Conservation (phyloP, 352 stramenopile species). For the Globisporangium iwayamae region DNA sequence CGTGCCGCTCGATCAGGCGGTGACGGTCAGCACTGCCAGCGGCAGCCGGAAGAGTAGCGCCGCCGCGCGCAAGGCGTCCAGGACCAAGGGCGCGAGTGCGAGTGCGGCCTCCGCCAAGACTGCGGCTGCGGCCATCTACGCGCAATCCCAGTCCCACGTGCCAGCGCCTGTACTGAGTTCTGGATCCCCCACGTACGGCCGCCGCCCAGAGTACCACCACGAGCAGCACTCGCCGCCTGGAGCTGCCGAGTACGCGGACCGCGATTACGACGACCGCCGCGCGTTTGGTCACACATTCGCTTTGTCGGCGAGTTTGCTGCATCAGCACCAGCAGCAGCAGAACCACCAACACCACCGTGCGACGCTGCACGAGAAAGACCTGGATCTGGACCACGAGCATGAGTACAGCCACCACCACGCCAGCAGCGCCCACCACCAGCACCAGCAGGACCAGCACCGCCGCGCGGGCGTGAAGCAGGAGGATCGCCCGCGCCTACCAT, state of each 20-base stretch:
- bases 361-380: slow-evolving; percentile 17
- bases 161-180: background rate
- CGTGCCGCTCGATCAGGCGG: slow-evolving; percentile 22
- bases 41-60: slow-evolving; percentile 9
- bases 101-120: background rate
- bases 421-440: slow-evolving; percentile 1
- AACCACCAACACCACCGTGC: background rate
- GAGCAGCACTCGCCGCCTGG: slow-evolving; percentile 10
- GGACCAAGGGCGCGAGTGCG: background rate
- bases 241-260: slow-evolving; percentile 22
- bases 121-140: background rate
- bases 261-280: slow-evolving; percentile 31
- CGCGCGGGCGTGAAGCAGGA: slow-evolving; percentile 27
- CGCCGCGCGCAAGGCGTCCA: background rate
- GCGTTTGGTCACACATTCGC: slow-evolving; percentile 17
- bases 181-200: slow-evolving; percentile 1
- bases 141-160: background rate
- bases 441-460: slow-evolving; percentile 3
- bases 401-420: slow-evolving; percentile 4
- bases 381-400: slow-evolving; percentile 26
- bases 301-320: slow-evolving; percentile 22
- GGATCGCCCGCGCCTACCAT: slow-evolving; percentile 44
- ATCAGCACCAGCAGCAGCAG: slow-evolving; percentile 18
- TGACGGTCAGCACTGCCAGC: slow-evolving; percentile 8
- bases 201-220: slow-evolving; percentile 14